Percentiles rank a stretch among this genome's conserved stretches.
phyloP scores from a whole-genome alignment of 768 basidiomycete species.

The Pleurotus cornucopiae region DNA sequence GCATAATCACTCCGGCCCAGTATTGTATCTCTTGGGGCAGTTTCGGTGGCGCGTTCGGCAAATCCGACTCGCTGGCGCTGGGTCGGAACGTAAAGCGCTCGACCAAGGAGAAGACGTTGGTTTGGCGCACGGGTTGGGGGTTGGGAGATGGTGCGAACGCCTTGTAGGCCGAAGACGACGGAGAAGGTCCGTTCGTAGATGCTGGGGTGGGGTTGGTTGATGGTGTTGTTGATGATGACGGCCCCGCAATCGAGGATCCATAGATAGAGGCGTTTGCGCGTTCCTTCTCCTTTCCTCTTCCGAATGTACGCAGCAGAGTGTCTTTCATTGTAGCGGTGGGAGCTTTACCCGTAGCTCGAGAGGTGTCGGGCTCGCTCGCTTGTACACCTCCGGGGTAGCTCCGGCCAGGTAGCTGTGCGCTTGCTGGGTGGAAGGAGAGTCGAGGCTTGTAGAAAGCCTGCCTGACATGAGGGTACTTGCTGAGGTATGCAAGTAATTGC shows the following conservation, averaged over 20 bases:
- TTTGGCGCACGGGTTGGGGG: slow-evolving; percentile 42
- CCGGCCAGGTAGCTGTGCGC: slow-evolving; percentile 34
- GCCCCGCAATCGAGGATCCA: neutral
- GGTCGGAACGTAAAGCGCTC: slow-evolving; percentile 96
- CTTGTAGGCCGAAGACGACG: slow-evolving; percentile 8
- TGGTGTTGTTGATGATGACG: neutral
- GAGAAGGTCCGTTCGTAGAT: neutral
- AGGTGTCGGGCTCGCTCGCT: neutral
- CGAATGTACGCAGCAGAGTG: slow-evolving; percentile 43
- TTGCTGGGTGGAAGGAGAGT: slow-evolving; percentile 77
- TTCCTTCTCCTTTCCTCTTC: slow-evolving; percentile 47
- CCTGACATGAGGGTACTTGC: slow-evolving; percentile 96
- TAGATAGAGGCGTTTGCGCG: slow-evolving; percentile 13
- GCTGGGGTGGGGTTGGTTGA: neutral
- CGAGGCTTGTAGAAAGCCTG: slow-evolving; percentile 92
- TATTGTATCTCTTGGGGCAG: slow-evolving; percentile 92
- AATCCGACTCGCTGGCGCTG: slow-evolving; percentile 71
- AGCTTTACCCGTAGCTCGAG: slow-evolving; percentile 12
- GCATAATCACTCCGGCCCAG: slow-evolving; percentile 99
- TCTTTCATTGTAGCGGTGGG: slow-evolving; percentile 10
- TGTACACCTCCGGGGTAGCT: slow-evolving; percentile 15
- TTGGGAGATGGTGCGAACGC: slow-evolving; percentile 17
- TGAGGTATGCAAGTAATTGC: slow-evolving; percentile 92
- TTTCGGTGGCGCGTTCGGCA: slow-evolving; percentile 64
- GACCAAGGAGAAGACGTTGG: slow-evolving; percentile 94